Conservation (phyloP, 805 yeast genomes). For the Teunomyces atbi region DNA sequence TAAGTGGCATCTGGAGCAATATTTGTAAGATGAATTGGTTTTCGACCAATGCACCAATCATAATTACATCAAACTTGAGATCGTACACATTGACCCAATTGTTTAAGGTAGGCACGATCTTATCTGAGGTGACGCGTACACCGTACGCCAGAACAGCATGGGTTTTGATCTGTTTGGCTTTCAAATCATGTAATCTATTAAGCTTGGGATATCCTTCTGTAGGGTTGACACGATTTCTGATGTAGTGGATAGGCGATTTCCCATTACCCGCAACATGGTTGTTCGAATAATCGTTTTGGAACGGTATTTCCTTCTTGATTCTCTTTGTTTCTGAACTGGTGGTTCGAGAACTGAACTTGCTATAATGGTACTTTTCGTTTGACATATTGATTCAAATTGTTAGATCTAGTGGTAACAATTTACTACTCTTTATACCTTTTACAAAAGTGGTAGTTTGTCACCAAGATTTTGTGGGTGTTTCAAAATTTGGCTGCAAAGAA, state of each 20-base stretch:
- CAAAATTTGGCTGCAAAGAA: slow-evolving; percentile 2
- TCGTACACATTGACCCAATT: slow-evolving; percentile 59
- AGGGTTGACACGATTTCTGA: slow-evolving; percentile 64
- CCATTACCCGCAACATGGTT: slow-evolving; percentile 60
- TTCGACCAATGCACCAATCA: slow-evolving; percentile 85
- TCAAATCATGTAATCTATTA: slow-evolving; percentile 63
- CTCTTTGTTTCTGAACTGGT: background rate
- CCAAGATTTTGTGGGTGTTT: background rate
- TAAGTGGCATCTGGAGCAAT: slow-evolving; percentile 65
- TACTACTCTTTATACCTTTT: background rate
- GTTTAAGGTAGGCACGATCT: slow-evolving; percentile 56
- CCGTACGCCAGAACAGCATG: slow-evolving; percentile 69
- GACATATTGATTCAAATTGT: background rate
- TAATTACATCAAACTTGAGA: slow-evolving; percentile 79
- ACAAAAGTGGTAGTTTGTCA: background rate
- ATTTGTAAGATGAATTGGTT: slow-evolving; percentile 66
- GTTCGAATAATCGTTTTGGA: slow-evolving; percentile 69
- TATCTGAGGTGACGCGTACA: slow-evolving; percentile 47
- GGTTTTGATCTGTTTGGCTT: slow-evolving; percentile 52
- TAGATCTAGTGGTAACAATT: background rate
- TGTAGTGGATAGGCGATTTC: slow-evolving; percentile 57
- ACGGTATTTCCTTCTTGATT: slow-evolving; percentile 16
- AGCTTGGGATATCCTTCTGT: slow-evolving; percentile 86
- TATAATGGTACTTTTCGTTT: slow-evolving; percentile 15
- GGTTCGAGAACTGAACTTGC: slow-evolving; percentile 16